Percentiles rank a stretch among this genome's conserved stretches.
Conservation (phyloP, 1,139 yeast genomes). For the Scheffersomyces parashehatae region DNA sequence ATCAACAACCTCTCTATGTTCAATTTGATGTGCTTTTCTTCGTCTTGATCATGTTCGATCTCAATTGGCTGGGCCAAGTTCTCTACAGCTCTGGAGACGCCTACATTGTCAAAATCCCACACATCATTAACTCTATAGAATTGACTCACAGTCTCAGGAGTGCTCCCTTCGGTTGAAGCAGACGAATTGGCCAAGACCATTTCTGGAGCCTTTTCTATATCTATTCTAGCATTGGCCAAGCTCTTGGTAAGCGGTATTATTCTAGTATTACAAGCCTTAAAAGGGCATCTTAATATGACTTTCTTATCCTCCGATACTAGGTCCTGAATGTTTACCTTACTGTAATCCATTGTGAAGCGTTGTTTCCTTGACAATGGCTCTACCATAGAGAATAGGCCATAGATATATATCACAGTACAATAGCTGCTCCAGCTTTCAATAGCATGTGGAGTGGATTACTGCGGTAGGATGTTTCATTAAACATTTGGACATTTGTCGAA, state of each 20-base stretch:
- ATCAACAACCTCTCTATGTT: slow-evolving; percentile 52
- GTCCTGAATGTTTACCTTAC: neutral
- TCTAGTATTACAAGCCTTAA: slow-evolving; percentile 35
- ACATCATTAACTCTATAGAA: slow-evolving; percentile 53
- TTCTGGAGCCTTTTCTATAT: slow-evolving; percentile 29
- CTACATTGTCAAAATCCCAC: slow-evolving; percentile 79
- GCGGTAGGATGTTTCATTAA: too few species aligned
- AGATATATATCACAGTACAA: neutral
- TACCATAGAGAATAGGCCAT: slow-evolving; percentile 2
- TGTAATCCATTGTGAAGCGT: too few species aligned
- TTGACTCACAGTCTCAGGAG: slow-evolving; percentile 3
- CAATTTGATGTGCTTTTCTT: slow-evolving; percentile 14
- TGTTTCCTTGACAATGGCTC: too few species aligned
- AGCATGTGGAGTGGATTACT: too few species aligned
- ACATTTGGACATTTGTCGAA: too few species aligned
- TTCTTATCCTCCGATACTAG: neutral
- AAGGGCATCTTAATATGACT: slow-evolving; percentile 36
- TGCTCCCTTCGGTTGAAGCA: neutral
- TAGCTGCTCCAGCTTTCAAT: too few species aligned
- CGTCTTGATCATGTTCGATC: slow-evolving; percentile 12
- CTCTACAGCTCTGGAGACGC: slow-evolving; percentile 58
- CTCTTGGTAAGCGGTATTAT: slow-evolving; percentile 28
- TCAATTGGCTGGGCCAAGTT: slow-evolving; percentile 19
- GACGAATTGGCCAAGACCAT: slow-evolving; percentile 24
- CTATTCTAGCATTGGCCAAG: slow-evolving; percentile 12